Evolutionary conservation across 352 stramenopile species (phyloP).

Genomic region (Phytophthora boehmeriae): DNA sequence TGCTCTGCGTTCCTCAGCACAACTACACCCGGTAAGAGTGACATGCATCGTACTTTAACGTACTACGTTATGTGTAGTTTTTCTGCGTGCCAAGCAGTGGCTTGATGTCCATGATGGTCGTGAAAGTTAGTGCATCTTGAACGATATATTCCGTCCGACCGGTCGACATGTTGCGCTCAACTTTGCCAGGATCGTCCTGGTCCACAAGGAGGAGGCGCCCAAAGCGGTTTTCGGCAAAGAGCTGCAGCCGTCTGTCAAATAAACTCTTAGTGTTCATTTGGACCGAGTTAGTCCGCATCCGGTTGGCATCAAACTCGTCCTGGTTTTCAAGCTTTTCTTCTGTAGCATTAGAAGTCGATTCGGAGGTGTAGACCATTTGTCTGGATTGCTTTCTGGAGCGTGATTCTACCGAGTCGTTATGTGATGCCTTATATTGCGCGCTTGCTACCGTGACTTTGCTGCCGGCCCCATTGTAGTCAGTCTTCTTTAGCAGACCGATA

Average conservation of each 20-base stretch:
- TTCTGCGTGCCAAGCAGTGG: slow-evolving; percentile 31
- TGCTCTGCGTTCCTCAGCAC: no score
- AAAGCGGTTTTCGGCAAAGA: slow-evolving; percentile 25
- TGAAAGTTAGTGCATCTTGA: slow-evolving; percentile 28
- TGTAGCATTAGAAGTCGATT: background rate
- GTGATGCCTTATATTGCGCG: background rate
- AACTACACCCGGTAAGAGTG: no score
- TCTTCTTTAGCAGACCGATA: slow-evolving; percentile 31
- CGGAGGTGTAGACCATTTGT: background rate
- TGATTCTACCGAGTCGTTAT: no score
- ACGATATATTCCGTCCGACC: slow-evolving; percentile 30
- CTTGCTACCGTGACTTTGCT: slow-evolving; percentile 5
- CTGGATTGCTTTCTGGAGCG: background rate
- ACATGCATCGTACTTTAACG: background rate
- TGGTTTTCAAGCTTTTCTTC: background rate
- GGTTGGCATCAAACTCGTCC: background rate
- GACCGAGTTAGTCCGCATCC: background rate
- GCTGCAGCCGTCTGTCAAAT: slow-evolving; percentile 30
- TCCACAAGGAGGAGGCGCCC: slow-evolving; percentile 36
- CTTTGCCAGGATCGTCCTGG: slow-evolving; percentile 20
- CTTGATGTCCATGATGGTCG: slow-evolving; percentile 46
- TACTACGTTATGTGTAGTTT: slow-evolving; percentile 13
- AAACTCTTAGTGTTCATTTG: slow-evolving; percentile 21
- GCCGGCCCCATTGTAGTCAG: background rate
- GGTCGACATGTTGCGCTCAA: slow-evolving; percentile 7